Base-by-base conservation (phyloP, 148 eudicot species). In the Euryodendron excelsum region DNA sequence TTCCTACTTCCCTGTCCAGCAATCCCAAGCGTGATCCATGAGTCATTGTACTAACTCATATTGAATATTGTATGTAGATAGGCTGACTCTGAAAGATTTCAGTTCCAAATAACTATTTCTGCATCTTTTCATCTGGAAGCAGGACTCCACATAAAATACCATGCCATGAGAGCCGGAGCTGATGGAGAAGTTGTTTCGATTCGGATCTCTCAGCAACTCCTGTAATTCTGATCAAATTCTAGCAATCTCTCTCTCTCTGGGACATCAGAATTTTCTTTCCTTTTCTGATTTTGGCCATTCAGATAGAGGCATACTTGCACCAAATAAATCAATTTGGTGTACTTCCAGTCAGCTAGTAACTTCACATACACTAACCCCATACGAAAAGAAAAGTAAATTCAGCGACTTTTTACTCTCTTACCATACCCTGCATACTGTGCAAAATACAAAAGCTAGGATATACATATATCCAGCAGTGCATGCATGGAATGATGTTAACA, bases 181-280 rank as follows among this genome's bases (percentile, higher is more conserved):
- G 85, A 89, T 71, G 94, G 98, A 3, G 81, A 91, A 85, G 84
- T 90, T 8, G 88, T 96, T 60, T 80, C 97, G 1, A 90, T 95
- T 63, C 86, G 97, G 79, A 88, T 95, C 84, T 85, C 97, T 62
- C 97, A 95, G 85, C 98, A 95, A 85, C 98, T 95, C 55, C 87
- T 91, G 41, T 94, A 80, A 81, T 79, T 69, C 31, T 7, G 27
- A 33, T 52, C 75, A 67, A 5, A 48, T 11, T 62, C 41, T 61
- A 10, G 5, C 21, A 0, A 25, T 39, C 59, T 25, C 4, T 37
- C 58, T 50, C 10, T 14, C 64, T 17, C 13, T 58, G 18, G 64
- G 60, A 61, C 56, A 45, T 45, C 50, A 12, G 60, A 15, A 36
- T 15, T 47, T 58, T 79, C 62, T 73, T 47, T 41, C 59, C 2